A percentile compares a stretch with the other conserved stretches of the same genome.
phyloP scores from a whole-genome alignment of 441 rosid species.

The Sinapis alba region DNA sequence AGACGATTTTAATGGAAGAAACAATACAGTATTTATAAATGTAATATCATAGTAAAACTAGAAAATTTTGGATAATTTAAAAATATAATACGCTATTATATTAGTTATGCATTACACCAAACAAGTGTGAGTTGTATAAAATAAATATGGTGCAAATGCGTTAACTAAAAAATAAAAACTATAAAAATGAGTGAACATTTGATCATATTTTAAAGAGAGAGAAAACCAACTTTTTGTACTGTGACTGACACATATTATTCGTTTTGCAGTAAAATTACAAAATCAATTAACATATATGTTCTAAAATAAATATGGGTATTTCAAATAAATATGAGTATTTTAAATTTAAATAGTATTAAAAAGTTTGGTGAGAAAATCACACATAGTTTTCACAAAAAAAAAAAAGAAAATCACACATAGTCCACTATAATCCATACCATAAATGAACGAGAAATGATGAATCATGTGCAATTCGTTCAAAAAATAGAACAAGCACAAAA shows the following conservation, averaged over 20 bases:
- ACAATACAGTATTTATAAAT: background rate
- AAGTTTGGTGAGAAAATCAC: background rate
- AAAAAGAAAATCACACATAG: too few species aligned
- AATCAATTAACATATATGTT: background rate
- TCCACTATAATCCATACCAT: background rate
- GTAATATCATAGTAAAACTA: background rate
- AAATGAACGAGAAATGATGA: background rate
- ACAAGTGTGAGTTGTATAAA: background rate
- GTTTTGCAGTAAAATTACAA: background rate
- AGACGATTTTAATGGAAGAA: too few species aligned
- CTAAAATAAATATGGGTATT: background rate
- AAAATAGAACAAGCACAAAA: background rate
- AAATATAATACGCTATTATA: background rate
- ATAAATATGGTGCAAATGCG: background rate
- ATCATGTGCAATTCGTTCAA: background rate
- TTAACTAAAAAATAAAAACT: background rate
- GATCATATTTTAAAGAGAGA: background rate
- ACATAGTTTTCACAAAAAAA: too few species aligned
- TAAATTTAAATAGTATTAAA: background rate
- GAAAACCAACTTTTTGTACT: background rate
- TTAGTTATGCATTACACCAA: background rate
- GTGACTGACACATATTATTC: background rate
- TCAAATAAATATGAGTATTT: too few species aligned
- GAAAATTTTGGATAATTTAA: background rate
- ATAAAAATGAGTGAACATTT: background rate